These are phyloP conservation scores for Salix dunnii DNA, from an alignment of 345 rosid species.

Conservation along the genomic window DNA sequence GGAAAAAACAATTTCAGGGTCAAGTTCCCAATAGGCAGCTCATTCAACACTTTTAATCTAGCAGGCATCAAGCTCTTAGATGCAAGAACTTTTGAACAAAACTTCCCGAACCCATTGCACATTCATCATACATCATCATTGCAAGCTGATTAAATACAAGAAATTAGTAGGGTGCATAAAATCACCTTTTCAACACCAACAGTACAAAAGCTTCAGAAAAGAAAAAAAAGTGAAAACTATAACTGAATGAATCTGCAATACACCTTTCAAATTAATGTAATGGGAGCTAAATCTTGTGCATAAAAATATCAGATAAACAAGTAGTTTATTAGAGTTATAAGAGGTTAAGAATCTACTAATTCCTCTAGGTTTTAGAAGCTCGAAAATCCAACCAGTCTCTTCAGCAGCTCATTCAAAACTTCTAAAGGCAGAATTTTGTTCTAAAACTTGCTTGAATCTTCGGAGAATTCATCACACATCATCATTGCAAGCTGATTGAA, in stretches of 20 bases:
- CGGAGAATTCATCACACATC: constrained; percentile 79
- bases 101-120: constrained; percentile 4
- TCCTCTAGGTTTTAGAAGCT: constrained; percentile 22
- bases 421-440: constrained; percentile 32
- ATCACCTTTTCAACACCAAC: neutral
- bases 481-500: constrained; percentile 86
- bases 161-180: constrained; percentile 11
- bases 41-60: constrained; percentile 7
- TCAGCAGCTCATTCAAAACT: constrained; percentile 34
- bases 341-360: constrained; percentile 9
- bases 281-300: constrained; percentile 2
- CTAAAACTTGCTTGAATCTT: constrained; percentile 50
- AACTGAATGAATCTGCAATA: constrained; percentile 3
- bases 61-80: constrained; percentile 11
- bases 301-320: neutral
- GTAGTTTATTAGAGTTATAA: neutral
- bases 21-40: constrained; percentile 1
- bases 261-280: constrained; percentile 7
- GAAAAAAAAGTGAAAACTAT: neutral
- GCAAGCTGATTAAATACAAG: constrained; percentile 36
- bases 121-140: constrained; percentile 49
- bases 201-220: neutral
- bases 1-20: neutral
- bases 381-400: constrained; percentile 25
- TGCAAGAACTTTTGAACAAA: constrained; percentile 14